Evolutionary conservation across 2,329 filamentous ascomycete genomes (phyloP).

Genomic region (Fusarium drepaniforme): DNA sequence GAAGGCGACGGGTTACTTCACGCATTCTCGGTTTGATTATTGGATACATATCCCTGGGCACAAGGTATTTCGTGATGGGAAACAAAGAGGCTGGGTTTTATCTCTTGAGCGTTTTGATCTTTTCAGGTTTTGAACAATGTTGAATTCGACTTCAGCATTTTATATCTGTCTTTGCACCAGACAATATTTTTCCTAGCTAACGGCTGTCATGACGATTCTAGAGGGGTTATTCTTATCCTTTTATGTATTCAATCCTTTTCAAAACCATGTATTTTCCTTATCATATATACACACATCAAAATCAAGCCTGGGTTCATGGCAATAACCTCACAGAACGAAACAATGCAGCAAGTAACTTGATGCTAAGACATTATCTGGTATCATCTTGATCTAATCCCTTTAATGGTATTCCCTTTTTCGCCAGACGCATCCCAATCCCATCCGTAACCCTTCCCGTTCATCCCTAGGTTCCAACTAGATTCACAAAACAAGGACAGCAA

Average conservation of each 20-base stretch:
- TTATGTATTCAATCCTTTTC: background rate
- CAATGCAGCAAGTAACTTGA: conserved; percentile 3
- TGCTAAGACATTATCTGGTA: background rate
- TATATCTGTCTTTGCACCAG: conserved; percentile 30
- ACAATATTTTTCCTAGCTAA: conserved; percentile 39
- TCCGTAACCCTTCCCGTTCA: background rate
- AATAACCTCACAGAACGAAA: background rate
- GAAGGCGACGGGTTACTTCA: conserved; percentile 35
- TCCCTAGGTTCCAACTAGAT: background rate
- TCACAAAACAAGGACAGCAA: background rate
- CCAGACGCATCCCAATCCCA: conserved; percentile 2
- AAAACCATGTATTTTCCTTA: background rate
- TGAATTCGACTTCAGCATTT: conserved; percentile 15
- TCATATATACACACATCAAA: background rate
- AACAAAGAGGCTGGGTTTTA: background rate
- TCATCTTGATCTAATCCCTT: conserved; percentile 1
- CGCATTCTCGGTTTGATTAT: conserved; percentile 25
- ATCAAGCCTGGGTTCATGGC: background rate
- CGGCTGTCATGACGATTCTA: conserved; percentile 33
- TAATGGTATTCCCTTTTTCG: conserved; percentile 23
- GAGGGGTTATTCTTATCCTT: conserved; percentile 9
- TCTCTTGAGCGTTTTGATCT: conserved; percentile 28
- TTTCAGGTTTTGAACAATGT: conserved; percentile 2
- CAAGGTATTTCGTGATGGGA: background rate
- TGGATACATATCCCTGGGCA: background rate